Evolutionary conservation across 768 basidiomycete species (phyloP).

Genomic region (Pulveroboletus ravenelii): DNA sequence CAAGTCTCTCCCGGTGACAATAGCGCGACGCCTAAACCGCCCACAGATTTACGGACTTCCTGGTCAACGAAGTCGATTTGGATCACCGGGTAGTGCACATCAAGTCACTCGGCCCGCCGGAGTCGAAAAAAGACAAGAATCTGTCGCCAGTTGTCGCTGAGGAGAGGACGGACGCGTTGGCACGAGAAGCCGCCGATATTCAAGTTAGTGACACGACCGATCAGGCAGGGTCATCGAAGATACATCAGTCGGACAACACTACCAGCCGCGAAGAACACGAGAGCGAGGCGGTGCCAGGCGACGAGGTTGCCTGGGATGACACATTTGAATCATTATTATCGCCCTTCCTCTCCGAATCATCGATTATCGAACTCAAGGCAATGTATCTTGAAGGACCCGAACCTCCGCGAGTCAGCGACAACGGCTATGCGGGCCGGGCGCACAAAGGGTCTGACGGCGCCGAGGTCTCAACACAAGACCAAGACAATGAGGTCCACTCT

Average conservation of each 20-base stretch:
- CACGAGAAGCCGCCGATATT: slow-evolving; percentile 11
- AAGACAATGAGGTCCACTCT: slow-evolving; percentile 19
- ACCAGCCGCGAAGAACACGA: neutral
- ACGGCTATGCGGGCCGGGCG: slow-evolving; percentile 62
- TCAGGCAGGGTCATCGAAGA: slow-evolving; percentile 4
- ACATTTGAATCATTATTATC: slow-evolving; percentile 50
- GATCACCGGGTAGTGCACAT: slow-evolving; percentile 78
- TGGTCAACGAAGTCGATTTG: slow-evolving; percentile 87
- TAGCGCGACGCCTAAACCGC: neutral
- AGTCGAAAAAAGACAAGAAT: slow-evolving; percentile 40
- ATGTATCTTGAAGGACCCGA: slow-evolving; percentile 81
- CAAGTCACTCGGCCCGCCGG: slow-evolving; percentile 71
- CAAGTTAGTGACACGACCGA: slow-evolving; percentile 3
- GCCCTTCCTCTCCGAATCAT: slow-evolving; percentile 58
- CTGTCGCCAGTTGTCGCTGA: slow-evolving; percentile 25
- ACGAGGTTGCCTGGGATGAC: slow-evolving; percentile 61
- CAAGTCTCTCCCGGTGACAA: neutral
- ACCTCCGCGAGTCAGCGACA: slow-evolving; percentile 68
- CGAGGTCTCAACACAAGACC: slow-evolving; percentile 12
- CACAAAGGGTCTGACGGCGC: slow-evolving; percentile 31
- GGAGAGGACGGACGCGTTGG: slow-evolving; percentile 9
- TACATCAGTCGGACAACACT: neutral
- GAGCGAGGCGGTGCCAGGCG: neutral
- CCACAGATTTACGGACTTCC: slow-evolving; percentile 89
- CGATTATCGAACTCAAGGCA: slow-evolving; percentile 58